Evolutionary conservation across 2,329 filamentous ascomycete species (phyloP).

Genomic region (Penicillium sp.): DNA sequence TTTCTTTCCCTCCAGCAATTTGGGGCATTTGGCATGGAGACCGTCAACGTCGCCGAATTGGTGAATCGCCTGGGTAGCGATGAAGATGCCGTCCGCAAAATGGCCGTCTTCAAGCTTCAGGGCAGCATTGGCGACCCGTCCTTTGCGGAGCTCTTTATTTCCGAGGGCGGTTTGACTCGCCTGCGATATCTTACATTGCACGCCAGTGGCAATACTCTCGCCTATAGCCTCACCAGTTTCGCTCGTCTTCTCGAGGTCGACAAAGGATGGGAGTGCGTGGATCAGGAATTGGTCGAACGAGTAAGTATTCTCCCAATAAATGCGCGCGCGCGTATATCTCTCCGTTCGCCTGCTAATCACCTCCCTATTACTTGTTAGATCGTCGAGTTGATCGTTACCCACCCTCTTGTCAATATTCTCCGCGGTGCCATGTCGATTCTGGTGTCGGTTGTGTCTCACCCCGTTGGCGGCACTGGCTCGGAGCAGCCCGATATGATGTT

Average conservation of each 20-base stretch:
- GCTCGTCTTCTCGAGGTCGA: slow-evolving; percentile 86
- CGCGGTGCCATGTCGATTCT: slow-evolving; percentile 95
- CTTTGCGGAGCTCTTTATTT: slow-evolving; percentile 94
- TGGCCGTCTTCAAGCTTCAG: slow-evolving; percentile 98
- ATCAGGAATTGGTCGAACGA: slow-evolving; percentile 53
- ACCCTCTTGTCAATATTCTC: slow-evolving; percentile 94
- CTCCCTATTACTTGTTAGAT: slow-evolving; percentile 49
- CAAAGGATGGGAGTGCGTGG: slow-evolving; percentile 82
- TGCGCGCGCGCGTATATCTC: not conserved
- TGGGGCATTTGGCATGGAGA: slow-evolving; percentile 53
- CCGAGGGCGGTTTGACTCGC: slow-evolving; percentile 75
- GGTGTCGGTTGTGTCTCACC: slow-evolving; percentile 85
- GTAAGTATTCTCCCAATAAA: slow-evolving; percentile 39
- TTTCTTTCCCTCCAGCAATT: slow-evolving; percentile 1
- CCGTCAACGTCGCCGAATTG: slow-evolving; percentile 53
- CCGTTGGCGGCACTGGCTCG: slow-evolving; percentile 54
- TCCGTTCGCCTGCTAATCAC: slow-evolving; percentile 3
- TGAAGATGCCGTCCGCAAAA: slow-evolving; percentile 90
- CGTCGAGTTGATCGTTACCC: slow-evolving; percentile 87
- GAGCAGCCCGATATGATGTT: slow-evolving; percentile 57
- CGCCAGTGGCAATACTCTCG: slow-evolving; percentile 86
- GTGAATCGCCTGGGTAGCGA: slow-evolving; percentile 56
- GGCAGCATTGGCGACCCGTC: slow-evolving; percentile 90
- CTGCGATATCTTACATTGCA: slow-evolving; percentile 77
- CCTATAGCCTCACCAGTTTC: slow-evolving; percentile 87